phyloP scores from a whole-genome alignment of 1,284 basidiomycete species.

The Coriolopsis trogii region DNA sequence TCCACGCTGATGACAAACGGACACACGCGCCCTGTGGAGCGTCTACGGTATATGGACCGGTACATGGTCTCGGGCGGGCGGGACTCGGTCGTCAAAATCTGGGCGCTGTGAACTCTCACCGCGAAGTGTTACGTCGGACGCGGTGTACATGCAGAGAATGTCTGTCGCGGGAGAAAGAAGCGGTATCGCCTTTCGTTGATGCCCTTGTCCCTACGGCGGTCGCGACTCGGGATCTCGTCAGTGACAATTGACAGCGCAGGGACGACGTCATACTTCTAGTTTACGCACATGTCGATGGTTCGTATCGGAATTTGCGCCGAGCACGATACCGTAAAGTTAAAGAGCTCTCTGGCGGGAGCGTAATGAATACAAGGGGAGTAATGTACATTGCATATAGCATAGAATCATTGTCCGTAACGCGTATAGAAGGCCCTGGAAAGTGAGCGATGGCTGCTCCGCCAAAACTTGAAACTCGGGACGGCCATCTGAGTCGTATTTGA shows the following conservation, averaged over 20 bases:
- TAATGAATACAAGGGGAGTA: constrained; percentile 14
- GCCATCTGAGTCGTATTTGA: too few species aligned
- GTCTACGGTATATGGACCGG: constrained; percentile 93
- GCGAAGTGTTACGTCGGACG: not conserved
- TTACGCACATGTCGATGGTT: too few species aligned
- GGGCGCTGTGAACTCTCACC: constrained; percentile 75
- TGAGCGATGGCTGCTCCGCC: not conserved
- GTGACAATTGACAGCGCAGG: not conserved
- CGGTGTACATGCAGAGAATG: too few species aligned
- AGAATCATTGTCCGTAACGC: constrained; percentile 10
- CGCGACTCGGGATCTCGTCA: not conserved
- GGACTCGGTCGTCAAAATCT: constrained; percentile 91
- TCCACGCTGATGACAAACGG: constrained; percentile 87
- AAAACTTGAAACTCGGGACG: too few species aligned
- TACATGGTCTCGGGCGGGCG: constrained; percentile 92
- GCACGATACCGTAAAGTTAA: not conserved
- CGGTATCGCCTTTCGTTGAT: not conserved
- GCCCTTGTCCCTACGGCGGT: not conserved
- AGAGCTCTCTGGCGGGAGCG: constrained; percentile 5
- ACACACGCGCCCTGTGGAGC: constrained; percentile 89
- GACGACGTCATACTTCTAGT: not conserved
- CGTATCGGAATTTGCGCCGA: too few species aligned
- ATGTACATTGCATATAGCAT: constrained; percentile 26
- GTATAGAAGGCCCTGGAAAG: too few species aligned
- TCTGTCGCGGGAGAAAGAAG: not conserved